Base-by-base conservation (phyloP, 805 yeast genomes). In the Yarrowia osloensis region DNA sequence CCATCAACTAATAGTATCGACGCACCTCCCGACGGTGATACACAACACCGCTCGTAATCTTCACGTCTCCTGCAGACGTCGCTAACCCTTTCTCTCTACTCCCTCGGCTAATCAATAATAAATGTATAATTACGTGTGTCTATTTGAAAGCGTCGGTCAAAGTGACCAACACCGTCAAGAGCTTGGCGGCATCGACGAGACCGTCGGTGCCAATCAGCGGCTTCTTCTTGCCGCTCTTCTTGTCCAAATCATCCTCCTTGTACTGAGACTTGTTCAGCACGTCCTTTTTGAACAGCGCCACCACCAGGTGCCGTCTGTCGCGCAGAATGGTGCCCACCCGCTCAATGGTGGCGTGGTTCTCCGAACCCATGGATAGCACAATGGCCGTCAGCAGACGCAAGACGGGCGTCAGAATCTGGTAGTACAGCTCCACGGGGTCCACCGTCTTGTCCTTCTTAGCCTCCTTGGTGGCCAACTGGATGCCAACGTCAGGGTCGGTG, bases 401-500 rank as follows among this genome's bases (percentile, higher is more conserved):
- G 1, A 88, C 80, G 0, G 96, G 95, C 37, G 88, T 82, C 46
- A 90, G 79, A 21, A 90, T 77, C 68, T 90, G 96, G 73, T 85
- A 87, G 62, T 26, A 73, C 76, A 39, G 81, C 70, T 12, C 81
- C 72, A 24, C 84, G 70, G 2, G 89, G 86, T 2, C 83, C 80
- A 69, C 82, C 65, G 84, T 79, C 37, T 63, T 63, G 29, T 49
- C 49, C 61, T 63, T 47, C n/a, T 50, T 47, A 24, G 59, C 67
- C 46, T 39, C 47, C 59, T 63, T 50, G 21, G 57, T 40, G 2
- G 78, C 75, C 59, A 88, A 74, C 57, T 82, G 85, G 55, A 89
- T 77, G 0, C 96, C 97, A 39, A 91, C 78, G 73, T 89, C 97
- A 0, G 95, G 92, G 75, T 93, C 97, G 44, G 87, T 81, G 39